Percentiles rank a stretch among this genome's conserved stretches.
Evolutionary conservation across 2,329 filamentous ascomycete species (phyloP).

Genomic region (Rhynchosporium graminicola): DNA sequence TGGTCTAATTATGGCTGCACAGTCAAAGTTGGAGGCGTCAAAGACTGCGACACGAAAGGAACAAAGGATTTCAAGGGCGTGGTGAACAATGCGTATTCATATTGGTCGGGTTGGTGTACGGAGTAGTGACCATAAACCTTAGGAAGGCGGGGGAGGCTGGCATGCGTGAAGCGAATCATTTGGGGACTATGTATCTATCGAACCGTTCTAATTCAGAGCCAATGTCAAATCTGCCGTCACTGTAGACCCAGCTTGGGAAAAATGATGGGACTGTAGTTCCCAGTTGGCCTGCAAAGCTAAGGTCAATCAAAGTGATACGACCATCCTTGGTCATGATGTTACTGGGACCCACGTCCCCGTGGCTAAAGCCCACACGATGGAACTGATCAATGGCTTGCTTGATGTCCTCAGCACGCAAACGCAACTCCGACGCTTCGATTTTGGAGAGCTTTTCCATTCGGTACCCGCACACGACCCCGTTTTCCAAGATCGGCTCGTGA

Average conservation of each 20-base stretch:
- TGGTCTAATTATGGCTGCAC: neutral
- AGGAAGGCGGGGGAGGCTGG: neutral
- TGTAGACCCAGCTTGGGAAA: neutral
- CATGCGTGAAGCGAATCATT: neutral
- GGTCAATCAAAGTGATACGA: neutral
- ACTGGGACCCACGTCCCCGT: neutral
- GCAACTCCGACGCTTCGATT: neutral
- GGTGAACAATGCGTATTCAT: neutral
- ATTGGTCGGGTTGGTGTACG: neutral
- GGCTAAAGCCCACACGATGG: neutral
- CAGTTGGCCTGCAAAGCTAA: neutral
- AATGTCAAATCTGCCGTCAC: neutral
- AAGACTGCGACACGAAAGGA: neutral
- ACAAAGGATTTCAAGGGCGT: neutral
- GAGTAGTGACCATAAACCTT: neutral
- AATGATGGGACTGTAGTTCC: neutral
- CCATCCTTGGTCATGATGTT: neutral
- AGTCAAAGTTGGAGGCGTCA: neutral
- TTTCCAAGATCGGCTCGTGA: neutral
- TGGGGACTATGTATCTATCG: neutral
- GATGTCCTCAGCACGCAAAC: neutral
- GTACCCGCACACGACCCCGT: neutral
- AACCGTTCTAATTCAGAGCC: neutral
- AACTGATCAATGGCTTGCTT: neutral
- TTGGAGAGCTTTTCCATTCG: neutral